A percentile compares a stretch with the other conserved stretches of the same genome.
These are phyloP conservation scores for Arthrobotrys entomopaga DNA, from an alignment of 2,329 filamentous ascomycete species.

Conservation along the genomic window DNA sequence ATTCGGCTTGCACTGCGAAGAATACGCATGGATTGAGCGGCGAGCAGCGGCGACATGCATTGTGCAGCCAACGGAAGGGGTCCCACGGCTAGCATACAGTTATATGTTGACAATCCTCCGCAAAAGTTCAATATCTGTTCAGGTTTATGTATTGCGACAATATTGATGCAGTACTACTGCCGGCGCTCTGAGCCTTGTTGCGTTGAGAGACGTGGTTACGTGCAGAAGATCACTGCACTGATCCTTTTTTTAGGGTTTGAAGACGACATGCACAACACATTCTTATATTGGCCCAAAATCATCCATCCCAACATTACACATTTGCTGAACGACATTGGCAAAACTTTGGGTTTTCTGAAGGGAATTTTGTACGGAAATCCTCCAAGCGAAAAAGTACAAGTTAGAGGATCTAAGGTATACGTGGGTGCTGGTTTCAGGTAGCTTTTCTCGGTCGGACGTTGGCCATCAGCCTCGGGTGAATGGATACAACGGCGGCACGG, in stretches of 20 bases:
- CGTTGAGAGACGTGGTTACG: too few relatives aligned
- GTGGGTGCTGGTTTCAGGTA: background rate
- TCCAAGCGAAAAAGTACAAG: too few relatives aligned
- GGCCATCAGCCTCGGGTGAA: background rate
- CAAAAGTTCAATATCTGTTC: background rate
- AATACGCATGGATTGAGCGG: background rate
- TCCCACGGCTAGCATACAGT: slow-evolving; percentile 26
- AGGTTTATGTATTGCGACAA: background rate
- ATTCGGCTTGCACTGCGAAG: background rate
- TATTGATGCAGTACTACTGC: background rate
- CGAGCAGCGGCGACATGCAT: slow-evolving; percentile 22
- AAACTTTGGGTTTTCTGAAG: too few relatives aligned
- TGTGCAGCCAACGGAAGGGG: slow-evolving; percentile 16
- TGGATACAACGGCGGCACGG: too few relatives aligned
- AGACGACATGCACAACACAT: slow-evolving; percentile 46
- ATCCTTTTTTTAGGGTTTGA: slow-evolving; percentile 16
- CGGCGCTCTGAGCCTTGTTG: too few relatives aligned
- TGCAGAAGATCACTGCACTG: too few relatives aligned
- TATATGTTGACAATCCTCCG: too few relatives aligned
- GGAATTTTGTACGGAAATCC: too few relatives aligned
- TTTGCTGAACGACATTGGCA: too few relatives aligned
- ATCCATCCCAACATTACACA: too few relatives aligned
- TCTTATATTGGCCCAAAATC: background rate
- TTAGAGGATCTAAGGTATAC: background rate
- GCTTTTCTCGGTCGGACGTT: slow-evolving; percentile 1